Conservation (phyloP, 148 eudicot species). For the Suaeda aralocaspica region DNA sequence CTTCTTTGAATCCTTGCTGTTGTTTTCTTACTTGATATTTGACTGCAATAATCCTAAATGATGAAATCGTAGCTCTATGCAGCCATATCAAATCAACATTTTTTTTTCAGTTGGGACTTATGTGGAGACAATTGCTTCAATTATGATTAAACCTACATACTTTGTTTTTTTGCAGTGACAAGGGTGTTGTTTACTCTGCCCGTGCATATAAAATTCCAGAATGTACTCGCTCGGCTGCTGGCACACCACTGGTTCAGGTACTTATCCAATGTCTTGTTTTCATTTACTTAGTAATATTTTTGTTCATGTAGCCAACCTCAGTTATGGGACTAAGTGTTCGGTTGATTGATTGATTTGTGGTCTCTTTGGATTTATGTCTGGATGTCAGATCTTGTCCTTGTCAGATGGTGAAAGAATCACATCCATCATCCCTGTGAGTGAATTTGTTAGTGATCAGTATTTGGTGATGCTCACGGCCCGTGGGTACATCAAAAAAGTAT, state of each 20-base stretch:
- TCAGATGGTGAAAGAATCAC: slow-evolving; percentile 94
- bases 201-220: slow-evolving; percentile 97
- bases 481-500: slow-evolving; percentile 93
- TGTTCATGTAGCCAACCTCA: no score
- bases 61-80: not conserved
- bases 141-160: slow-evolving; percentile 8
- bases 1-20: not conserved
- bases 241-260: slow-evolving; percentile 91
- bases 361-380: slow-evolving; percentile 16
- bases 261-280: slow-evolving; percentile 1
- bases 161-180: slow-evolving; percentile 57
- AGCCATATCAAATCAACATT: not conserved
- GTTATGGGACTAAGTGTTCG: no score
- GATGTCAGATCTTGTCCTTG: slow-evolving; percentile 68
- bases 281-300: no score
- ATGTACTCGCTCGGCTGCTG: slow-evolving; percentile 87
- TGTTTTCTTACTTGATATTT: no score
- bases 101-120: not conserved
- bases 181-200: slow-evolving; percentile 80
- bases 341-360: slow-evolving; percentile 14
- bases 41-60: no score
- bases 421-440: slow-evolving; percentile 88
- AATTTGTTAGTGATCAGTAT: slow-evolving; percentile 77
- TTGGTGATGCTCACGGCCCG: slow-evolving; percentile 86
- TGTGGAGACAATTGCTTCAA: slow-evolving; percentile 4